Evolutionary conservation across 768 basidiomycete genomes (phyloP), one percentile per base, ranked within the genome.

Genomic region (Dioszegia hungarica): DNA sequence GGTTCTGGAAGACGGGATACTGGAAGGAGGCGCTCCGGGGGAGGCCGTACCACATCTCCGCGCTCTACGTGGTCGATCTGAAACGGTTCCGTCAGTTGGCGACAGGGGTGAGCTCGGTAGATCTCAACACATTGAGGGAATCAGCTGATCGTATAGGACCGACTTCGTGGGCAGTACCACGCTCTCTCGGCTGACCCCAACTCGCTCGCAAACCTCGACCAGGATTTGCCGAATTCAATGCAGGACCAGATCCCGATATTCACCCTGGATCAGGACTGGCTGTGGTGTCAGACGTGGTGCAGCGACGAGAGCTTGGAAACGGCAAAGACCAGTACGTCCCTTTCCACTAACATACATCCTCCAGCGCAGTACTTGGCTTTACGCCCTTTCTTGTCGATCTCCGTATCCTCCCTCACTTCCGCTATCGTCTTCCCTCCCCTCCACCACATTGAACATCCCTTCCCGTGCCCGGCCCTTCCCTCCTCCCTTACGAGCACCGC

Each of bases 241-340:
- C 94, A 99, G 70, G 79, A 82, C 29, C 83, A 89, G 64, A 88
- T 99, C 36, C 94, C 94, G 0, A 99, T 99, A 56, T 87, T 83
- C 76, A 91, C 95, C 0, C 79, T 98, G 15, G 83, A 84, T 57
- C 88, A 91, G 76, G 88, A 91, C 67, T 99, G 95, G 95, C 78
- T 98, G 65, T 99, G 95, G 94, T 98, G 94, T 73, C 94, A 98
- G 80, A 98, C 94, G 0, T 98, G 95, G 95, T 99, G 95, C 84
- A 83, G 59, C 40, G 74, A 77, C 41, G 78, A 78, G 49, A 67
- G 64, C 22, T 62, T 79, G 2, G 60, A 63, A 10, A 62, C 66
- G 15, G 79, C 79, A 11, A 79, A 79, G 64, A 79, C 78, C 17
- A 77, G 72, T 75, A 45, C 59, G 74, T 70, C 17, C n/a, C 19